These are phyloP conservation scores for Elongisporangium undulatum DNA, from an alignment of 352 stramenopile species.

Conservation along the genomic window DNA sequence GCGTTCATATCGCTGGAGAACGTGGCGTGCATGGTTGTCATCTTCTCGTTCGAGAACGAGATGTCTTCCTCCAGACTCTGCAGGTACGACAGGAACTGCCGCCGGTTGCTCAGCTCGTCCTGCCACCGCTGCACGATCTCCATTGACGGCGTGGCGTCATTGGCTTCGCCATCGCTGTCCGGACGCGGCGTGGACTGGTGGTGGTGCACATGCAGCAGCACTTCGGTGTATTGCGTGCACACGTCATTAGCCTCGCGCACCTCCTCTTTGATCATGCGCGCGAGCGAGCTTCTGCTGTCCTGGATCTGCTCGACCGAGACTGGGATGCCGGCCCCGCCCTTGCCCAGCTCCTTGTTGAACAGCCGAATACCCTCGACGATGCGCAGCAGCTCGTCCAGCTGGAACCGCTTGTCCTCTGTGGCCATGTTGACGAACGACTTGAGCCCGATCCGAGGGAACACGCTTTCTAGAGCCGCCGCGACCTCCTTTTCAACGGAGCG, in stretches of 20 bases:
- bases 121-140: slow-evolving; percentile 82
- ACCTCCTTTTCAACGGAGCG: slow-evolving; percentile 82
- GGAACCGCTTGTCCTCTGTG: slow-evolving; percentile 87
- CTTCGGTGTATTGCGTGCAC: slow-evolving; percentile 79
- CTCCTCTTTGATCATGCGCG: slow-evolving; percentile 49
- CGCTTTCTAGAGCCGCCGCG: slow-evolving; percentile 89
- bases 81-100: slow-evolving; percentile 90
- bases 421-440: slow-evolving; percentile 91
- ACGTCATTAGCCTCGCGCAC: slow-evolving; percentile 61
- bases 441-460: slow-evolving; percentile 92
- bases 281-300: slow-evolving; percentile 38
- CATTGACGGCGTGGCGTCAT: slow-evolving; percentile 10
- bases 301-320: slow-evolving; percentile 57
- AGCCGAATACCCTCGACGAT: slow-evolving; percentile 93
- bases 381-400: slow-evolving; percentile 87
- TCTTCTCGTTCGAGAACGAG: slow-evolving; percentile 75
- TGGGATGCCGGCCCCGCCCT: slow-evolving; percentile 79
- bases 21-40: slow-evolving; percentile 57
- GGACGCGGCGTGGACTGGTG: slow-evolving; percentile 16
- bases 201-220: slow-evolving; percentile 74
- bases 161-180: slow-evolving; percentile 19
- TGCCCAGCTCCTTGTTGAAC: slow-evolving; percentile 90
- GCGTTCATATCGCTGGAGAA: slow-evolving; percentile 67
- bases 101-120: slow-evolving; percentile 89
- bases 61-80: slow-evolving; percentile 92